These are phyloP conservation scores for Cyberlindnera misumaiensis DNA, from an alignment of 805 yeast genomes.

Conservation along the genomic window DNA sequence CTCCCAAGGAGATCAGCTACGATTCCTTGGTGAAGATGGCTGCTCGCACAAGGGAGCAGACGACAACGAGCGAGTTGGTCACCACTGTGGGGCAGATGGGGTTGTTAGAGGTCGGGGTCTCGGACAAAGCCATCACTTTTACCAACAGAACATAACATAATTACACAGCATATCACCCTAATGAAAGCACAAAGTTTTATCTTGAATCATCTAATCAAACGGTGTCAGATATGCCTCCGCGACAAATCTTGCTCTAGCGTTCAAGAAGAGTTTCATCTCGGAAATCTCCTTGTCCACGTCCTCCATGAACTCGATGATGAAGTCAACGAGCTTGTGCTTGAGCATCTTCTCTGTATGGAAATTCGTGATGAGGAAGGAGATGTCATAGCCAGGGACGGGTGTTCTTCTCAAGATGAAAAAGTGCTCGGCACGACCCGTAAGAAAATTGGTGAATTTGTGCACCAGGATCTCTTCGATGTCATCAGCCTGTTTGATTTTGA, in stretches of 20 bases:
- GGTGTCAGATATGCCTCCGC: slow-evolving; percentile 94
- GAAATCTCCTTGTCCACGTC: slow-evolving; percentile 98
- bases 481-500: slow-evolving; percentile 94
- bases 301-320: slow-evolving; percentile 97
- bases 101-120: neutral
- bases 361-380: slow-evolving; percentile 88
- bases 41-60: slow-evolving; percentile 2
- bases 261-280: slow-evolving; percentile 94
- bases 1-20: slow-evolving; percentile 7
- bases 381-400: slow-evolving; percentile 87
- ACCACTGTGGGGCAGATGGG: slow-evolving; percentile 9
- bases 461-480: slow-evolving; percentile 94
- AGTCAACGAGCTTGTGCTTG: slow-evolving; percentile 91
- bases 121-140: neutral
- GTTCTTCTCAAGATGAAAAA: slow-evolving; percentile 87
- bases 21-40: slow-evolving; percentile 12
- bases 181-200: no score
- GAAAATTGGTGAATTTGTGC: slow-evolving; percentile 87
- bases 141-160: neutral
- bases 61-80: slow-evolving; percentile 3
- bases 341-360: slow-evolving; percentile 94
- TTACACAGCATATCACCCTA: neutral
- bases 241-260: slow-evolving; percentile 95
- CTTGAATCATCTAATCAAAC: slow-evolving; percentile 45
- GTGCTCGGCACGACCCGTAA: slow-evolving; percentile 93